Evolutionary conservation across 257 asterid species (phyloP).

Genomic region (Petunia axillaris): DNA sequence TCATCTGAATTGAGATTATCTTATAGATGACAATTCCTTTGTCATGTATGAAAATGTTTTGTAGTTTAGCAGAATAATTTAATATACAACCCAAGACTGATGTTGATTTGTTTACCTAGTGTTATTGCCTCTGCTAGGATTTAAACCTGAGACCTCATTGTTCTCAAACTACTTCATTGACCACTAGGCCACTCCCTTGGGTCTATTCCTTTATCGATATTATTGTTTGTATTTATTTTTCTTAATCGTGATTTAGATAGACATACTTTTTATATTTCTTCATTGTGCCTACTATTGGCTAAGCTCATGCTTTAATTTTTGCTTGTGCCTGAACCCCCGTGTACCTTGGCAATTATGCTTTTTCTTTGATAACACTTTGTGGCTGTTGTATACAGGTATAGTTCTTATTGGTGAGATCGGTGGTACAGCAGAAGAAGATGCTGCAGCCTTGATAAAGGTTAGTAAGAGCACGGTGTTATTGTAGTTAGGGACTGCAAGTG

Average conservation of each 20-base stretch:
- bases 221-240: neutral
- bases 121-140: too few relatives aligned
- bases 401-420: conserved; percentile 97
- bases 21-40: neutral
- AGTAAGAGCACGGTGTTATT: conserved; percentile 9
- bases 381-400: conserved; percentile 58
- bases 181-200: too few relatives aligned
- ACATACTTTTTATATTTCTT: neutral
- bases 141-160: too few relatives aligned
- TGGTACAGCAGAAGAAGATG: conserved; percentile 99
- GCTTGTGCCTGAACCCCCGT: neutral
- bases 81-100: neutral
- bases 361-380: conserved; percentile 19
- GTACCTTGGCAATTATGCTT: neutral
- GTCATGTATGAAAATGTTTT: neutral
- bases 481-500: conserved; percentile 15
- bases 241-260: neutral
- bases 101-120: neutral
- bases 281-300: neutral
- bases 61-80: neutral
- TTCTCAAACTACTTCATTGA: too few relatives aligned
- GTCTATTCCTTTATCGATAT: neutral
- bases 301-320: neutral
- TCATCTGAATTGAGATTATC: conserved; percentile 5
- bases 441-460: conserved; percentile 95